Evolutionary conservation across 768 basidiomycete species (phyloP).

Genomic region (Mycena crocata): DNA sequence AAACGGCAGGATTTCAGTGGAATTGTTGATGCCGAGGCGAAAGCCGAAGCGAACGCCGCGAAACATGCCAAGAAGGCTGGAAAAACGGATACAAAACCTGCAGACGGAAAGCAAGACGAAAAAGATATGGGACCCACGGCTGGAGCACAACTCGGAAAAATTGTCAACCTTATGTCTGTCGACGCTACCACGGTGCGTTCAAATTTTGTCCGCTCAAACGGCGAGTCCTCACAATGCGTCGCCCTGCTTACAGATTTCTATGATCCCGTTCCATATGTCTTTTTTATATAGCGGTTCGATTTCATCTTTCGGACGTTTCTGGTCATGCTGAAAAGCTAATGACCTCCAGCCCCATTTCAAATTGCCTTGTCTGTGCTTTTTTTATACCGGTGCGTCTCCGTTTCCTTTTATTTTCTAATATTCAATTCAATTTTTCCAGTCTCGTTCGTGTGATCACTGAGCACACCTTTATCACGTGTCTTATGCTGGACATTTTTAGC

Average conservation of each 20-base stretch:
- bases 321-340: no score
- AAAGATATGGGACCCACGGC: slow-evolving; percentile 64
- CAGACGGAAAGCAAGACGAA: slow-evolving; percentile 15
- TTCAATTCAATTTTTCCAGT: not conserved
- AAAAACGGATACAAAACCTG: slow-evolving; percentile 4
- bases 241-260: not conserved
- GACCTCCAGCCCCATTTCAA: no score
- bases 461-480: not conserved
- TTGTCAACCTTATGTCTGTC: slow-evolving; percentile 88
- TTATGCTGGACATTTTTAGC: no score
- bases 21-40: slow-evolving; percentile 57
- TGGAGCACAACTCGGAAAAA: slow-evolving; percentile 88
- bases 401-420: no score
- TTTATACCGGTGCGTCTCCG: no score
- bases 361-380: no score
- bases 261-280: not conserved
- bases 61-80: slow-evolving; percentile 53
- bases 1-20: slow-evolving; percentile 88
- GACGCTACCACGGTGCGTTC: slow-evolving; percentile 69
- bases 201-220: not conserved
- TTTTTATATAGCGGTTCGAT: no score
- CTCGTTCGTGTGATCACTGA: not conserved
- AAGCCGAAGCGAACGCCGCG: slow-evolving; percentile 46
- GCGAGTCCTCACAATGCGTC: not conserved
- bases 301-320: no score